phyloP scores from a whole-genome alignment of 768 basidiomycete genomes.

The Russula abietina region DNA sequence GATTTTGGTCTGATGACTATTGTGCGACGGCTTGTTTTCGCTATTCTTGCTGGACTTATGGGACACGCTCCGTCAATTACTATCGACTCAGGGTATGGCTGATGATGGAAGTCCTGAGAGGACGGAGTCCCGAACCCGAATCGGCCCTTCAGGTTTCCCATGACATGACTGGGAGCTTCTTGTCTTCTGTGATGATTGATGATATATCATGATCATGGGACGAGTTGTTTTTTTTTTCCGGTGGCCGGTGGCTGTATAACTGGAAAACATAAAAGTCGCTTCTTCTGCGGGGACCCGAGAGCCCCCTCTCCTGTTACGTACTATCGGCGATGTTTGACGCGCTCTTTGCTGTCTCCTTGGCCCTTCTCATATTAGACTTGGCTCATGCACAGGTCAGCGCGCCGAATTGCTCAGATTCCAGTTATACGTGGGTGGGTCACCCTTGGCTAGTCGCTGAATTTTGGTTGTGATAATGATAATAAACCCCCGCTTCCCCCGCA shows the following conservation, averaged over 20 bases:
- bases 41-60: too few relatives aligned
- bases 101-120: neutral
- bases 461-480: neutral
- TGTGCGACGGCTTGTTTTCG: neutral
- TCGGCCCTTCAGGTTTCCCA: neutral
- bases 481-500: neutral
- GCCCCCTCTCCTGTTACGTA: neutral
- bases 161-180: neutral
- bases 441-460: neutral
- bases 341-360: neutral
- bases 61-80: neutral
- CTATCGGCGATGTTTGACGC: neutral
- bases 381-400: slow-evolving; percentile 7
- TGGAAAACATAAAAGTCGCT: neutral
- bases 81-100: too few relatives aligned
- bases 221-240: neutral
- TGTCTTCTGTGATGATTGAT: neutral
- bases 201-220: neutral
- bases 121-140: neutral
- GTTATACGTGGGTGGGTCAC: slow-evolving; percentile 15
- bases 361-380: neutral
- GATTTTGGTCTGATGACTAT: neutral
- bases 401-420: neutral
- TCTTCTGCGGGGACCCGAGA: neutral
- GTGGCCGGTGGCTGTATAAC: neutral